Base-by-base conservation (phyloP, 2,329 filamentous ascomycete genomes). In the Fusarium abutilonis region DNA sequence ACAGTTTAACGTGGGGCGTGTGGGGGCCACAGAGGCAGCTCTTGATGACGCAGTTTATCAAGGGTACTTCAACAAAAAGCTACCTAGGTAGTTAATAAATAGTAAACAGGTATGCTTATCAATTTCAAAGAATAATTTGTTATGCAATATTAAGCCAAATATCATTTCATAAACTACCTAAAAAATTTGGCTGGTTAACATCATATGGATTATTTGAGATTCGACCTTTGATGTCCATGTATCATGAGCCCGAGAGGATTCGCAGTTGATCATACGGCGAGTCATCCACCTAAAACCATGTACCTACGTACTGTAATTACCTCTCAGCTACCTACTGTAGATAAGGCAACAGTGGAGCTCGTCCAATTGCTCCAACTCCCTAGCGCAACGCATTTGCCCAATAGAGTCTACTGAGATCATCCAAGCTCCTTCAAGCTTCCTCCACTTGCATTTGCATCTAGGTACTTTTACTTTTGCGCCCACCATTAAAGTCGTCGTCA, bases 41-140 rank as follows among this genome's bases (percentile, higher is more conserved):
- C 61, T 70, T 47, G 70, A 74, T 74, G 72, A 74, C 72, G 72
- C 72, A 74, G 72, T 70, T 66, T 67, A 51, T 31, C 54, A 60
- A 60, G 6, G 52, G 54, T 40, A 48, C 42, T 10, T 43, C 23
- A 35, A 31, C 21, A 54, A 41, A 26, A 26, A 26, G 23, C 23
- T 26, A 8, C 6, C 8, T 7, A 3, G 6, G 21, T 26, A 26
- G 3, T 4, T 11, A 36, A 19, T 11, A 36, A 19, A 36, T 8
- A 17, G 9, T 8, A 3, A 17, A 9, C 35, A 36, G 15, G 9
- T 17, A 10, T 6, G 35, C 15, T 36, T 19, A 36, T 26, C 3
- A 26, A 26, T 26, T 26, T 36, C 15, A 31, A 31, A 31, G 10
- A 31, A 31, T 31, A 4, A 31, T 3, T 31, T 11, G 9, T 31